Evolutionary conservation across 2,329 filamentous ascomycete genomes (phyloP), one percentile per base, ranked within the genome.

Genomic region (Colletotrichum sp.): DNA sequence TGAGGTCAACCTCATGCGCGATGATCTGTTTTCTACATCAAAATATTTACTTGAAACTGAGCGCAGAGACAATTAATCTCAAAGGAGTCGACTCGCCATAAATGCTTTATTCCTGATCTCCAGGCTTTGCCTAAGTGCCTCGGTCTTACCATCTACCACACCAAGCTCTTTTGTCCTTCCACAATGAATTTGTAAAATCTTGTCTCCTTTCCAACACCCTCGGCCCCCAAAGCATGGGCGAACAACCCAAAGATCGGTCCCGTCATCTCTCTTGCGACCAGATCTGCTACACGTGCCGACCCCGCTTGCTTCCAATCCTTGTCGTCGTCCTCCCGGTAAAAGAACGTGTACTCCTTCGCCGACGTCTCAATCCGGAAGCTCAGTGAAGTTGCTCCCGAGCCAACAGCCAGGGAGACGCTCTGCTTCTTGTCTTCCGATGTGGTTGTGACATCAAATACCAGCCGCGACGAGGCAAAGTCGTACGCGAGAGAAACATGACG

Each of bases 221-320:
- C 61, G 6, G n/a, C 52, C 1, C 28, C 24, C 4, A 3, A 18
- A 6, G 63, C 60, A 7, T 67, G 34, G 2, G 81, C 81, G 60
- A 81, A 84, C 3, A 81, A 55, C 2, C 83, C 83, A 68, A 84
- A 79, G 1, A 84, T 78, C 1, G 83, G 82, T 0, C 83, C 83
- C 3, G 82, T 81, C 72, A 84, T 84, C 73, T 84, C 83, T 24
- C 78, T 80, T 12, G 79, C 80, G 0, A 81, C 82, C 78, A 84
- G 72, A 9, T 83, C 81, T 28, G 81, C 32, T 12, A 79, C 80
- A 68, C 82, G 80, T 28, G 82, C 76, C 2, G 4, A 43, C 1
- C 61, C 72, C 14, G 73, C 68, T 10, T 57, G 28, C 24, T 32
- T 9, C 74, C 66, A 68, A 5, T 36, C 18, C 16, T 12, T 6